Evolutionary conservation across 208 protist genomes (phyloP).

Genomic region (Eutreptiella sp.): DNA sequence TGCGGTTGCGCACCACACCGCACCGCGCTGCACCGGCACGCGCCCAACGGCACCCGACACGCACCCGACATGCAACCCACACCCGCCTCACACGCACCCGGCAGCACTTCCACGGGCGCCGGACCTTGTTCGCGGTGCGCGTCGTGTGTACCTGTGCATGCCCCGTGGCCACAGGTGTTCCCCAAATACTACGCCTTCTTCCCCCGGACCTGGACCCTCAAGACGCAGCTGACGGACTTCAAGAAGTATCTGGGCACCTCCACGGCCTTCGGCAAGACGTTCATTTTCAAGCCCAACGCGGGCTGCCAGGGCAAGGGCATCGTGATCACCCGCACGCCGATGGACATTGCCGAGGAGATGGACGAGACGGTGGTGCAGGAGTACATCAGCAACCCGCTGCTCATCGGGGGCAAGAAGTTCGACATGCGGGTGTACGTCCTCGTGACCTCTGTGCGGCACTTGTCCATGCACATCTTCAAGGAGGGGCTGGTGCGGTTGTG

Average conservation of each 20-base stretch:
- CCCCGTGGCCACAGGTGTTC: no score
- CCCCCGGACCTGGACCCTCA: conserved; percentile 75
- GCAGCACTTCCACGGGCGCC: no score
- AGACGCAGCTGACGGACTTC: conserved; percentile 64
- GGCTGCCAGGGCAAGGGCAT: conserved; percentile 87
- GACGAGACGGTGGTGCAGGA: conserved; percentile 85
- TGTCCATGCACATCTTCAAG: conserved; percentile 80
- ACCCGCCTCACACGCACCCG: no score
- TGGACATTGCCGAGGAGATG: conserved; percentile 61
- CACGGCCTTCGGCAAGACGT: conserved; percentile 60
- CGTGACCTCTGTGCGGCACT: conserved; percentile 71
- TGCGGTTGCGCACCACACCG: no score
- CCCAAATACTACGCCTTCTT: conserved; percentile 78
- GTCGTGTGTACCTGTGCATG: no score
- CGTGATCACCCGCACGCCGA: conserved; percentile 69
- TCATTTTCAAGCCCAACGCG: conserved; percentile 87
- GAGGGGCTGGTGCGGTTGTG: conserved; percentile 89
- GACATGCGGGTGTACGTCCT: conserved; percentile 92
- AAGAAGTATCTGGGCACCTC: conserved; percentile 51
- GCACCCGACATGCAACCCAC: no score
- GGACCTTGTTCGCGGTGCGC: no score
- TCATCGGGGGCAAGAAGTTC: conserved; percentile 88
- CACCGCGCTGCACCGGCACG: no score
- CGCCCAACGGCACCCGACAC: no score
- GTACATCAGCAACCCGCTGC: conserved; percentile 78